These are phyloP conservation scores for Teratosphaeria epicoccoides DNA, from an alignment of 2,329 filamentous ascomycete genomes.

Conservation along the genomic window DNA sequence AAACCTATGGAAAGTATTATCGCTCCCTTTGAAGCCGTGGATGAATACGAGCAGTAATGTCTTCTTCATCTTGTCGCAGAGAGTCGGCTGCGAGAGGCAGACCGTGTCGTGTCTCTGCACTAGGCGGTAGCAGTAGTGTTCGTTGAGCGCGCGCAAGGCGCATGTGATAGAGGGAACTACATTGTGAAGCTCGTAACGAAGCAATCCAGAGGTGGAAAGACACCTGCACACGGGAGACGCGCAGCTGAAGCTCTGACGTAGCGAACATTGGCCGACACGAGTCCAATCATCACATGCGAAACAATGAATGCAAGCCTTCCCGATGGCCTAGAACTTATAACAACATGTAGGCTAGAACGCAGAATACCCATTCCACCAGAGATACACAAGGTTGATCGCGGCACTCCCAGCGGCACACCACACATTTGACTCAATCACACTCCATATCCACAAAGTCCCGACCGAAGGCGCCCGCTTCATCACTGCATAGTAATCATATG, in stretches of 20 bases:
- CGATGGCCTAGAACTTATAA: neutral
- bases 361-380: slow-evolving; percentile 45
- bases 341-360: slow-evolving; percentile 8
- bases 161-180: neutral
- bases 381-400: slow-evolving; percentile 40
- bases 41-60: slow-evolving; percentile 75
- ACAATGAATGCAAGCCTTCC: too few relatives aligned
- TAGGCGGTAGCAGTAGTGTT: neutral
- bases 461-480: slow-evolving; percentile 88
- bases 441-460: slow-evolving; percentile 88
- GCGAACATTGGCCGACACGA: neutral
- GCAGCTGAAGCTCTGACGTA: neutral
- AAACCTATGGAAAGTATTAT: slow-evolving; percentile 67
- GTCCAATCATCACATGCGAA: too few relatives aligned
- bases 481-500: slow-evolving; percentile 68
- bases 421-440: slow-evolving; percentile 74
- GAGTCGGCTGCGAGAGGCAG: too few relatives aligned
- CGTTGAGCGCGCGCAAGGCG: neutral
- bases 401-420: slow-evolving; percentile 51
- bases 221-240: slow-evolving; percentile 1
- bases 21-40: slow-evolving; percentile 80
- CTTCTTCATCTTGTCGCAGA: slow-evolving; percentile 52
- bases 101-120: too few relatives aligned
- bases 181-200: neutral
- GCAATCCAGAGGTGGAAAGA: neutral